Base-by-base conservation (phyloP, 306 rosid species). In the Chamaecrista fasciculata region DNA sequence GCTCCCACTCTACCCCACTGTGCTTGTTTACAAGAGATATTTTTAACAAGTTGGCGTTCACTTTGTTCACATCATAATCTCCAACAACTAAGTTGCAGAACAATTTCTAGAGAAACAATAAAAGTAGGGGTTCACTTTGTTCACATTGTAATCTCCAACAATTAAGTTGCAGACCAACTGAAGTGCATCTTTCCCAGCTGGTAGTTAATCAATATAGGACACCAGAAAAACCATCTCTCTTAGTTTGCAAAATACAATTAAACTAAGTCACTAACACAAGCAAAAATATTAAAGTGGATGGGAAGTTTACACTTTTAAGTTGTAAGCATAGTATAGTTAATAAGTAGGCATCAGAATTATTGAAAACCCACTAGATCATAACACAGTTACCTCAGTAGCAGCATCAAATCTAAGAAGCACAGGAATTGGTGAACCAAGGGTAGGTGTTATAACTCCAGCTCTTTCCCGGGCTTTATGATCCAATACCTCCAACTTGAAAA, bases 391-490 rank as follows among this genome's bases (percentile, higher is more conserved):
- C 99, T 94, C 99, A 51, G 77, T 70, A 79, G 95, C 97, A 60
- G 83, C 83, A 82, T 94, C 97, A 50, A 59, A 80, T 67, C 88
- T 91, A 50, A 94, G 86, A 70, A 78, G 89, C 64, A 91, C 86
- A 66, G 89, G 90, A 78, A 91, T 82, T 14, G 96, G 96, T 8
- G 91, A 82, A 70, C 97, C 97, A 62, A 94, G 97, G 49, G 97
- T 87, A 19, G 93, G 96, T 55, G 91, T 81, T 78, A 88, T 85
- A 62, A 91, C 85, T 72, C 97, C 96, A 59, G 96, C 92, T 78
- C 97, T 94, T 85, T 94, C 99, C 43, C 99, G 89, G 57, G 95
- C 97, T 82, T 91, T 94, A 70, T 88, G 99, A 79, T 94, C 99
- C 90, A 88, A 79, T 58, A 91, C 95, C 85, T 94, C 99, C 87